A percentile compares a stretch with the other conserved stretches of the same genome.
phyloP scores from a whole-genome alignment of 768 basidiomycete species.

The Leccinum ochraceum region DNA sequence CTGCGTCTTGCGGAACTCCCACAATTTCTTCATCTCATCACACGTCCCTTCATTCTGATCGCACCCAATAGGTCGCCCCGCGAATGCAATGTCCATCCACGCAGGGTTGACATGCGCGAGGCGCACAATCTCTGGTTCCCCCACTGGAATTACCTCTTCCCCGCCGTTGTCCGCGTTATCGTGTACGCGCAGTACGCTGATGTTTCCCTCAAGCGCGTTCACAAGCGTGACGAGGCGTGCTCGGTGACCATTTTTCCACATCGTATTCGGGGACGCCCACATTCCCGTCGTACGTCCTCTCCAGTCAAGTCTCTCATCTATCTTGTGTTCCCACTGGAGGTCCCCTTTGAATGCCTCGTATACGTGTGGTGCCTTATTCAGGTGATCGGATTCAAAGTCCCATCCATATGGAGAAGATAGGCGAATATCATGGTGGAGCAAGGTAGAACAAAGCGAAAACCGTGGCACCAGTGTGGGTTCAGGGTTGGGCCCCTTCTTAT shows the following conservation, averaged over 20 bases:
- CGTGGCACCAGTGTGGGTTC: constrained; percentile 45
- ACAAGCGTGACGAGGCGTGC: constrained; percentile 45
- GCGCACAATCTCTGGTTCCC: constrained; percentile 33
- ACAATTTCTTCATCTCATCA: constrained; percentile 42
- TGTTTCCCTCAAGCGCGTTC: constrained; percentile 42
- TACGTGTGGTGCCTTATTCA: neutral
- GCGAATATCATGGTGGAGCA: constrained; percentile 57
- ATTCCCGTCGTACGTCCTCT: constrained; percentile 76
- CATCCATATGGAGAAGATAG: constrained; percentile 49
- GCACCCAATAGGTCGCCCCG: constrained; percentile 47
- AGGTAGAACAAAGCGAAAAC: constrained; percentile 53
- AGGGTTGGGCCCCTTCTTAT: constrained; percentile 47
- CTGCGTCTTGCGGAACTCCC: constrained; percentile 51
- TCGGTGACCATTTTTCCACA: constrained; percentile 55
- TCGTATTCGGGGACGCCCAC: constrained; percentile 36
- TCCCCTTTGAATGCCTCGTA: constrained; percentile 44
- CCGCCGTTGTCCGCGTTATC: neutral
- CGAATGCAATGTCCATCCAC: constrained; percentile 62
- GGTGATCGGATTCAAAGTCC: constrained; percentile 39
- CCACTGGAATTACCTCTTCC: constrained; percentile 34
- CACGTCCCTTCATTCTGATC: constrained; percentile 36
- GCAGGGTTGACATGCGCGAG: constrained; percentile 50
- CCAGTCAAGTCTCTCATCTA: constrained; percentile 66
- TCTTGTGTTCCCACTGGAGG: constrained; percentile 64
- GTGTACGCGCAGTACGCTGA: constrained; percentile 40